Evolutionary conservation across 163 green algal genomes (phyloP).

Genomic region (Scenedesmus sp.): DNA sequence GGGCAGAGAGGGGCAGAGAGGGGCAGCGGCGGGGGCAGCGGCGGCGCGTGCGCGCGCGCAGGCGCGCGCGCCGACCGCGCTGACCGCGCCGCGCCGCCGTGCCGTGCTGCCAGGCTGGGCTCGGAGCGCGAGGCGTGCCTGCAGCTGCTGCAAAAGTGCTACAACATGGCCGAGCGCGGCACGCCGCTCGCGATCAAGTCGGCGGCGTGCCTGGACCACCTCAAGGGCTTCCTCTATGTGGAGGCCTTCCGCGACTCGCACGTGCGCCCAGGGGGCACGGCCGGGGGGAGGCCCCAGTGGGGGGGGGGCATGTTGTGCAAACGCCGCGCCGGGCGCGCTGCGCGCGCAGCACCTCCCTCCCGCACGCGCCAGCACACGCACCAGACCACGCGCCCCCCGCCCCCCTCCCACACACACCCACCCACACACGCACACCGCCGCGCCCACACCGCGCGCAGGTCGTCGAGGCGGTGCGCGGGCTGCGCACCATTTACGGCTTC

Average conservation of each 20-base stretch:
- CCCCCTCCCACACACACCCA: background rate
- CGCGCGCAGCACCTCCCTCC: too few species aligned
- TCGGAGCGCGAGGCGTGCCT: conserved; percentile 85
- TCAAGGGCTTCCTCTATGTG: conserved; percentile 97
- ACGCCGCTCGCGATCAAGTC: conserved; percentile 89
- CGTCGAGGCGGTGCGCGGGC: conserved; percentile 74
- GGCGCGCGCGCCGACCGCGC: too few species aligned
- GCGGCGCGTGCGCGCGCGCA: too few species aligned
- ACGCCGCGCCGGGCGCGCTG: too few species aligned
- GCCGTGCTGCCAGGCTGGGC: conserved; percentile 63
- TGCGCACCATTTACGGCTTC: conserved; percentile 80
- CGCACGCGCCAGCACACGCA: background rate
- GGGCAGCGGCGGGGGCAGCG: too few species aligned
- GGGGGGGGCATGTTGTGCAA: too few species aligned
- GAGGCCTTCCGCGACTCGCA: conserved; percentile 93
- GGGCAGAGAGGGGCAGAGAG: too few species aligned
- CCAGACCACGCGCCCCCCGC: too few species aligned
- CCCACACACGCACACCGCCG: background rate
- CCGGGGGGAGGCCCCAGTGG: too few species aligned
- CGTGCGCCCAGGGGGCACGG: too few species aligned
- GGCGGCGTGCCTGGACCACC: conserved; percentile 87
- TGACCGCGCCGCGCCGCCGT: too few species aligned
- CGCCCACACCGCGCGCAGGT: conserved; percentile 6
- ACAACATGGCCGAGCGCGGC: conserved; percentile 64
- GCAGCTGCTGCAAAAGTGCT: conserved; percentile 95